phyloP scores from a whole-genome alignment of 345 rosid species.

The Streptanthus diversifolius region DNA sequence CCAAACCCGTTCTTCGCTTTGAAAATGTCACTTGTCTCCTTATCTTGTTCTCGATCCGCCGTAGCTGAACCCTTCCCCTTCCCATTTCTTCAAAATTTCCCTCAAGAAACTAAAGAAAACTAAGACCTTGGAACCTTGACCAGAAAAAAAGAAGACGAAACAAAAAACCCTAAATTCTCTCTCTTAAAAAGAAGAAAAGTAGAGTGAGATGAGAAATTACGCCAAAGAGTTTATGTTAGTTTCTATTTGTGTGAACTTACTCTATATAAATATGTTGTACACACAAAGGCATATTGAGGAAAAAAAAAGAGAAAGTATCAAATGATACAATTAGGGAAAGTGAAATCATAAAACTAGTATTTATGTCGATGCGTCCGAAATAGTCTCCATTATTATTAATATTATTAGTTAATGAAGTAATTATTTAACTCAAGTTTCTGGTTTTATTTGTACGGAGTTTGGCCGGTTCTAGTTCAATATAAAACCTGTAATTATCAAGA shows the following conservation, averaged over 20 bases:
- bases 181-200: not conserved
- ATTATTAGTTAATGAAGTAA: not conserved
- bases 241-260: conserved; percentile 14
- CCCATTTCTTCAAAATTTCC: conserved; percentile 48
- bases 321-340: conserved; percentile 37
- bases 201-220: conserved; percentile 11
- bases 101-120: not conserved
- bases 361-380: conserved; percentile 19
- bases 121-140: conserved; percentile 9
- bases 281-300: not conserved
- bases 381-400: conserved; percentile 15
- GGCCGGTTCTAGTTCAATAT: conserved; percentile 8
- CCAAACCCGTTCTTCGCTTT: conserved; percentile 85
- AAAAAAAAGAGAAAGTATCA: conserved; percentile 28
- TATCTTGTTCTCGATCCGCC: conserved; percentile 98
- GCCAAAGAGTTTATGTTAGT: not conserved
- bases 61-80: conserved; percentile 94
- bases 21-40: conserved; percentile 98
- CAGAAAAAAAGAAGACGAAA: not conserved
- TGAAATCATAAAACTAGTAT: conserved; percentile 12
- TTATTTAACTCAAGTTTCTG: not conserved
- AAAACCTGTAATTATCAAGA: not conserved
- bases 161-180: conserved; percentile 30
- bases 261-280: not conserved
- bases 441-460: conserved; percentile 14